These are phyloP conservation scores for Diaporthe aspalathi DNA, from an alignment of 2,329 filamentous ascomycete species.

Conservation along the genomic window DNA sequence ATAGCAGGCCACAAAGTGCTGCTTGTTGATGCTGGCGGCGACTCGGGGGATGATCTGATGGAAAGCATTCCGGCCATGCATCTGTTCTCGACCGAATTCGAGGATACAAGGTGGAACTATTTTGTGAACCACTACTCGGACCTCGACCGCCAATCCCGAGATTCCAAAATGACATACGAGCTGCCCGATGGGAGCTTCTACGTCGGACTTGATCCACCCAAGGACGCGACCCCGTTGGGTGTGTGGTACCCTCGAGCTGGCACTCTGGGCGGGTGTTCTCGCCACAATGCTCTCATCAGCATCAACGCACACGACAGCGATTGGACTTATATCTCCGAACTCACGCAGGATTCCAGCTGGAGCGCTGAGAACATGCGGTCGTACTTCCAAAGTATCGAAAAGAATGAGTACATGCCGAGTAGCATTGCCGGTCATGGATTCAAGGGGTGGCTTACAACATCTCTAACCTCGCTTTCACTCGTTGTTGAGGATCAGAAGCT, in stretches of 20 bases:
- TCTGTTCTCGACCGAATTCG: slow-evolving; percentile 24
- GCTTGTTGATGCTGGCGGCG: slow-evolving; percentile 64
- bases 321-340: slow-evolving; percentile 58
- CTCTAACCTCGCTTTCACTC: slow-evolving; percentile 53
- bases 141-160: slow-evolving; percentile 35
- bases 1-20: slow-evolving; percentile 62
- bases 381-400: slow-evolving; percentile 60
- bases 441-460: slow-evolving; percentile 57
- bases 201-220: slow-evolving; percentile 43
- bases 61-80: slow-evolving; percentile 44
- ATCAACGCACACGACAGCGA: slow-evolving; percentile 62
- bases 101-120: slow-evolving; percentile 30
- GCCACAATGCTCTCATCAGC: slow-evolving; percentile 62
- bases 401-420: slow-evolving; percentile 49
- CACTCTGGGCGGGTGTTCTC: slow-evolving; percentile 48
- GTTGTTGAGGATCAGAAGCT: slow-evolving; percentile 59
- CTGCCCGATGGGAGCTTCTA: slow-evolving; percentile 35
- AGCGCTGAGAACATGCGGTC: slow-evolving; percentile 59
- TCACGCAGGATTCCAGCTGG: slow-evolving; percentile 64
- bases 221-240: slow-evolving; percentile 44
- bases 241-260: slow-evolving; percentile 46
- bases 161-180: slow-evolving; percentile 30
- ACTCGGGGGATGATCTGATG: slow-evolving; percentile 51
- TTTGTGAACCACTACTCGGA: slow-evolving; percentile 39
- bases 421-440: slow-evolving; percentile 59